These are phyloP conservation scores for Yamadazyma sp. DNA, from an alignment of 1,139 yeast genomes.

Conservation along the genomic window DNA sequence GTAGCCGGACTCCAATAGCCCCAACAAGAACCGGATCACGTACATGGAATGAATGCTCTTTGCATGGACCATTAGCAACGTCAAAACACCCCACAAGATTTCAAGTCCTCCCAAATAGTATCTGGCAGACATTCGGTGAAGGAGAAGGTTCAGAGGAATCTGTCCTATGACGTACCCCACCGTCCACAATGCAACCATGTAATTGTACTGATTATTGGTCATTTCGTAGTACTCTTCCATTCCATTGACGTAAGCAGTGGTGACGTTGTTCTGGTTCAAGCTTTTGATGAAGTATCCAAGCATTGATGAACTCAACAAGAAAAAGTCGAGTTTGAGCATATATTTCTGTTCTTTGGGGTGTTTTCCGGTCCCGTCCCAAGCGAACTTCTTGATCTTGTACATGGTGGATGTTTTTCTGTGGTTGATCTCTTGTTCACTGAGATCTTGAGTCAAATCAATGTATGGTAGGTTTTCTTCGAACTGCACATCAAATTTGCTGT, in stretches of 20 bases:
- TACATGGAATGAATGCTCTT: conserved; percentile 43
- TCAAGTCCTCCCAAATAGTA: conserved; percentile 56
- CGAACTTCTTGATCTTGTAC: conserved; percentile 29
- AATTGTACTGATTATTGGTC: conserved; percentile 54
- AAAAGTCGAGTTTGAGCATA: conserved; percentile 44
- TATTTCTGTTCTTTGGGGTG: conserved; percentile 44
- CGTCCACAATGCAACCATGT: conserved; percentile 53
- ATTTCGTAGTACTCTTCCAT: conserved; percentile 56
- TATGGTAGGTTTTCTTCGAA: conserved; percentile 21
- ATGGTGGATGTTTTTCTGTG: conserved; percentile 22
- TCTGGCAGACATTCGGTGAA: conserved; percentile 54
- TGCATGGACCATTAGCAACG: conserved; percentile 51
- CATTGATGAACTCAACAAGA: conserved; percentile 43
- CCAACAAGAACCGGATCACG: conserved; percentile 58
- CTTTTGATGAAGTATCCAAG: conserved; percentile 38
- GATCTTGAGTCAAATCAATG: conserved; percentile 29
- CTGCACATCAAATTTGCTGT: background rate
- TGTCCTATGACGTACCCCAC: conserved; percentile 62
- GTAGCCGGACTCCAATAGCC: conserved; percentile 58
- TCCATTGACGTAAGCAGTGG: conserved; percentile 61
- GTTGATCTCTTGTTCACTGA: conserved; percentile 30
- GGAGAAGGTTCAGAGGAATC: conserved; percentile 54
- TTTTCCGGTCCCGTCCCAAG: conserved; percentile 54
- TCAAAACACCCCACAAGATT: conserved; percentile 56
- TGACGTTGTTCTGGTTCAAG: conserved; percentile 47